Conservation (phyloP, 139 green algal genomes). For the Picochlorum costavermella region DNA sequence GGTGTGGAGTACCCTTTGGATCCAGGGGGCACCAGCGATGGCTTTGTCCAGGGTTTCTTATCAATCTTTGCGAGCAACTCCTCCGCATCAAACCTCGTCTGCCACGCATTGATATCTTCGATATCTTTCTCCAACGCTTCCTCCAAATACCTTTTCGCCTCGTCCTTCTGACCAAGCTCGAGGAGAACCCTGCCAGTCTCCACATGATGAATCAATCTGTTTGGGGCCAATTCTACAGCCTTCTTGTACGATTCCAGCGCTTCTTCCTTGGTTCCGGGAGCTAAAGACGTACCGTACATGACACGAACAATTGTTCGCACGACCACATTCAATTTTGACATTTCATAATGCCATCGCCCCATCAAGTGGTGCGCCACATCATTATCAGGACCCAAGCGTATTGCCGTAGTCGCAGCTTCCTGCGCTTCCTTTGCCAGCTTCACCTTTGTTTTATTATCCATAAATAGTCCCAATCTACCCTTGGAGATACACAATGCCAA, state of each 20-base stretch:
- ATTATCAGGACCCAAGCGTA: conserved; percentile 39
- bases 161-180: conserved; percentile 20
- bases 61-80: conserved; percentile 23
- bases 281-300: conserved; percentile 47
- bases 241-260: conserved; percentile 46
- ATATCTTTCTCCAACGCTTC: conserved; percentile 16
- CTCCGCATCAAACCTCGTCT: conserved; percentile 28
- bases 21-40: conserved; percentile 18
- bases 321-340: conserved; percentile 51
- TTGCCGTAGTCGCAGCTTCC: conserved; percentile 36
- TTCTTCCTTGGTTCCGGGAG: conserved; percentile 39
- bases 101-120: conserved; percentile 34
- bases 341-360: conserved; percentile 65
- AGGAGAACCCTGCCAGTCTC: conserved; percentile 47
- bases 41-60: conserved; percentile 16
- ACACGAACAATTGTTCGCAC: conserved; percentile 50
- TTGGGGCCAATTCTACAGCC: conserved; percentile 43
- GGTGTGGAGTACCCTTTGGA: neutral
- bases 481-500: conserved; percentile 42
- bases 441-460: conserved; percentile 62
- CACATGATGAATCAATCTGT: conserved; percentile 53
- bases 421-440: conserved; percentile 47
- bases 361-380: conserved; percentile 75
- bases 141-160: conserved; percentile 6
- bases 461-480: conserved; percentile 59